Evolutionary conservation across 2,329 filamentous ascomycete genomes (phyloP).

Genomic region (Dendrostoma leiphaemia): DNA sequence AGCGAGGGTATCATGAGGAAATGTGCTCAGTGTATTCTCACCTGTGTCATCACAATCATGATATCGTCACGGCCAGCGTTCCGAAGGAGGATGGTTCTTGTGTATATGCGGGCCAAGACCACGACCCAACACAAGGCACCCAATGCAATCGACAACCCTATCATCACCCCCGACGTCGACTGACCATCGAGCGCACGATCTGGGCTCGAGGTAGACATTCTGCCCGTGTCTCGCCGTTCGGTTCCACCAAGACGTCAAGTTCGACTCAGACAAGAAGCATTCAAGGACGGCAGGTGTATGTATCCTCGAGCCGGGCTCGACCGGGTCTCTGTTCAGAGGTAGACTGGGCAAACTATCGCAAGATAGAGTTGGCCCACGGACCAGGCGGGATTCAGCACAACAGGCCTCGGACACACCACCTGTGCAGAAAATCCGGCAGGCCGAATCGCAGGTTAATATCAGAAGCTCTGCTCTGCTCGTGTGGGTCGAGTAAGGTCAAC

Average conservation of each 20-base stretch:
- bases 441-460: background rate
- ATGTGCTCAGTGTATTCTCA: background rate
- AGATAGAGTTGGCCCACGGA: too few relatives aligned
- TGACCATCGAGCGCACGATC: conserved; percentile 10
- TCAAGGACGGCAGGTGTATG: background rate
- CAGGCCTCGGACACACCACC: too few relatives aligned
- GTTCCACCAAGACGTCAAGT: background rate
- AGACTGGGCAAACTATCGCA: too few relatives aligned
- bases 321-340: too few relatives aligned
- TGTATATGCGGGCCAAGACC: conserved; percentile 12
- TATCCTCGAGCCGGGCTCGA: too few relatives aligned
- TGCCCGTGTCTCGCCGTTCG: background rate
- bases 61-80: conserved; percentile 10
- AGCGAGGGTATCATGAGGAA: background rate
- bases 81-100: conserved; percentile 6
- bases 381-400: too few relatives aligned
- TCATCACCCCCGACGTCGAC: conserved; percentile 9
- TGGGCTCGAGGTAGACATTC: conserved; percentile 1
- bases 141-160: conserved; percentile 2
- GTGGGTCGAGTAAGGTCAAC: background rate
- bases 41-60: conserved; percentile 12
- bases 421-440: too few relatives aligned
- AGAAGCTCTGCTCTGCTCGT: background rate
- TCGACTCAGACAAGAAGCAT: background rate
- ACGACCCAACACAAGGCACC: background rate